These are phyloP conservation scores for Trypethelium eluteriae DNA, from an alignment of 495 filamentous ascomycete genomes.

Conservation along the genomic window DNA sequence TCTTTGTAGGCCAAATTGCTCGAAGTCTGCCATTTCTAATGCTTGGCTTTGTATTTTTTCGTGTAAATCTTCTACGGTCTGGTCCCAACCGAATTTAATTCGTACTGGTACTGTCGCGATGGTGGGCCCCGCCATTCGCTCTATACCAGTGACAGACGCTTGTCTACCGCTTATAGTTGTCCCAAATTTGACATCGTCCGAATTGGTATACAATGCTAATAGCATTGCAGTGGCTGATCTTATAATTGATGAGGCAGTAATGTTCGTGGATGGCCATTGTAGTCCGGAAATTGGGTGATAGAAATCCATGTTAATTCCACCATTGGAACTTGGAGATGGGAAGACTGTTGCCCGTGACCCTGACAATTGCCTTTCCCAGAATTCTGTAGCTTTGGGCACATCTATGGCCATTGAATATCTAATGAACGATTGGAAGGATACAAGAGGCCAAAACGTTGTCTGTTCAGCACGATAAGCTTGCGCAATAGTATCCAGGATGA, in stretches of 20 bases:
- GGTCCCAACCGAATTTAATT: neutral
- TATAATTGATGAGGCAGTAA: neutral
- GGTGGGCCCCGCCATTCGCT: neutral
- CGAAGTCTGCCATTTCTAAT: neutral
- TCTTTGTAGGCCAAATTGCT: neutral
- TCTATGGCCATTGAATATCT: neutral
- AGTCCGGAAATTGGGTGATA: neutral
- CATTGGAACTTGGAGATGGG: neutral
- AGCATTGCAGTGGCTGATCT: neutral
- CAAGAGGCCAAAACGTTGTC: neutral
- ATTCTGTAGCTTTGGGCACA: neutral
- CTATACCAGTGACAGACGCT: neutral
- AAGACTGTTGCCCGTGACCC: neutral
- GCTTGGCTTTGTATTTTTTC: neutral
- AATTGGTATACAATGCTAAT: neutral
- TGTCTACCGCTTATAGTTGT: neutral
- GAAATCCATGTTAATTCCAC: neutral
- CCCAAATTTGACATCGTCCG: neutral
- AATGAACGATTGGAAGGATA: neutral
- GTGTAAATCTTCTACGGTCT: neutral
- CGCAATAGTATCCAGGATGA: neutral
- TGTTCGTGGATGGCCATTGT: neutral
- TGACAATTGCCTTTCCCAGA: neutral
- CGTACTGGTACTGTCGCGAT: neutral
- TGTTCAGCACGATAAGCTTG: neutral